Conservation (phyloP, 108 stramenopile species). For the Skeletonema tropicum region DNA sequence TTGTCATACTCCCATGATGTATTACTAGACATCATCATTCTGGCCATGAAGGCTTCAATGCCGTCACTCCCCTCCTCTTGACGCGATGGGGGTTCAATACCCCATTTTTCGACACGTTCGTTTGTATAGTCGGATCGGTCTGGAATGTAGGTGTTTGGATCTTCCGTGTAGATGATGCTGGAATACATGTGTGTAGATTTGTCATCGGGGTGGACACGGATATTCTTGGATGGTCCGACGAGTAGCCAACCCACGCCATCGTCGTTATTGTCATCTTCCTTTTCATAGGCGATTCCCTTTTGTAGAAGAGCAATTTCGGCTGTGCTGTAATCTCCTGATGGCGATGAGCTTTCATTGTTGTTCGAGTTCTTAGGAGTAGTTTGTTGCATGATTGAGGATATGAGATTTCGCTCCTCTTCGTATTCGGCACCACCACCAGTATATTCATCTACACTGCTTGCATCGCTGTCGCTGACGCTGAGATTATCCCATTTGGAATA, state of each 20-base stretch:
- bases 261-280: neutral
- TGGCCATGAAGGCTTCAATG: neutral
- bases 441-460: neutral
- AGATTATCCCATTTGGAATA: slow-evolving; percentile 22
- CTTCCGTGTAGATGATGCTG: slow-evolving; percentile 5
- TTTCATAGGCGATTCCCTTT: slow-evolving; percentile 2
- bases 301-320: neutral
- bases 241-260: slow-evolving; percentile 2
- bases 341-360: neutral
- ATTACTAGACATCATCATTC: neutral
- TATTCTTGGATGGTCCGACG: neutral
- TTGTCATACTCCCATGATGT: neutral
- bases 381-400: too few relatives aligned
- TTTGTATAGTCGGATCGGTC: neutral
- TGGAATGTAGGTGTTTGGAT: slow-evolving; percentile 12
- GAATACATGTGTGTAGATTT: neutral
- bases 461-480: slow-evolving; percentile 9
- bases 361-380: too few relatives aligned
- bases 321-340: neutral
- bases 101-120: slow-evolving; percentile 10
- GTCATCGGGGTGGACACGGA: slow-evolving; percentile 4
- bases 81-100: neutral
- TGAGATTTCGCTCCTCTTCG: too few relatives aligned
- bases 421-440: neutral
- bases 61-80: neutral